Base-by-base conservation (phyloP, 2,329 filamentous ascomycete species). In the Samsoniella hepiali region DNA sequence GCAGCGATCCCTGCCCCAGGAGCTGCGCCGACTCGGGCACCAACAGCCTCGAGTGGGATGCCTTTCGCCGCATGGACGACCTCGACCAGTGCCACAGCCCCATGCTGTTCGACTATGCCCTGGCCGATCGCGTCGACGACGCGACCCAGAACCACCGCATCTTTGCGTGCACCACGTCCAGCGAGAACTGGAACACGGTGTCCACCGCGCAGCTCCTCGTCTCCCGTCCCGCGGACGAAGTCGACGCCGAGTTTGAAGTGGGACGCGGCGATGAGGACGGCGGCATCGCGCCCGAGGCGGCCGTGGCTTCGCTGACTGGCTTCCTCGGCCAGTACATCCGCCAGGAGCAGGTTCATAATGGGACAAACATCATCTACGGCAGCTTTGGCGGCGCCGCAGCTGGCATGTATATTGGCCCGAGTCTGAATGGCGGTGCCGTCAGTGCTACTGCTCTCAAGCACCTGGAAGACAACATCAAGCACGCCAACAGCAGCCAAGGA, bases 391-490 rank as follows among this genome's bases (percentile, higher is more conserved):
- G 58, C 15, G 49, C 58, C 17, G 29, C 34, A 2, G 58, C 58
- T 34, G 58, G 58, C 27, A 38, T 60, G 22, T 60, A 60, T 27
- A 29, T 59, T 36, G 38, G 45, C 27, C 38, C 15, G 5, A 11
- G 45, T n/a, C 45, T 47, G 17, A 38, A 59, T 31, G 53, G 32
- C 56, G 27, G 49, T 22, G 49, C 55, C 42, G 69, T 60, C 17
- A 49, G 36, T 61, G 67, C 68, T 13, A 53, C 65, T 15, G 68
- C 68, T 11, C 66, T 70, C 22, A 55, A 68, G 22, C 63, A 63
- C 57, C 65, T 68, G 32, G 61, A 66, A 40, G 61, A 62, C 54
- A 31, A 59, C 40, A 63, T 63, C 58, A 64, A 51, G 47, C 65
- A 64, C n/a, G 45, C 32, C 57, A 51, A 51, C 45, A 40, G 17